phyloP scores from a whole-genome alignment of 2,329 filamentous ascomycete species.

The Ascocoryne sarcoides region DNA sequence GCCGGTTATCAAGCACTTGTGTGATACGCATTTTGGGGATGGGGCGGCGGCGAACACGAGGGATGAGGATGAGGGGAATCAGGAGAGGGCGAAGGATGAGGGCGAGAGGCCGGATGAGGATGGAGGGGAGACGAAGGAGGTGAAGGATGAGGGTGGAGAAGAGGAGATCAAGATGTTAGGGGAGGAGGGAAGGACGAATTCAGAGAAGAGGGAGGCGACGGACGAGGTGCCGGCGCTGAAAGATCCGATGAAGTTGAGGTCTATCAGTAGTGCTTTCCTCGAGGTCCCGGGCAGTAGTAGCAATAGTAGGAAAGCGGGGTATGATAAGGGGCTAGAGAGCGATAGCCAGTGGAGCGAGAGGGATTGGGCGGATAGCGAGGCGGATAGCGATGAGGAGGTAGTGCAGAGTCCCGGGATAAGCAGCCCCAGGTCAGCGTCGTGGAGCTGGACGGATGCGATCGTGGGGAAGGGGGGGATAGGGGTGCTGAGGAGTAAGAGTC shows the following conservation, averaged over 20 bases:
- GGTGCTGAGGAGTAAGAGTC: conserved; percentile 13
- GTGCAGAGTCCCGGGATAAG: conserved; percentile 28
- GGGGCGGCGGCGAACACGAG: conserved; percentile 54
- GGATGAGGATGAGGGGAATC: conserved; percentile 57
- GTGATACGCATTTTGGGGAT: conserved; percentile 88
- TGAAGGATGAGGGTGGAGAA: conserved; percentile 2
- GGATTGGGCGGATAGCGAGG: conserved; percentile 49
- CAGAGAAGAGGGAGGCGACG: conserved; percentile 38
- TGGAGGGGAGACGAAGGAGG: conserved; percentile 55
- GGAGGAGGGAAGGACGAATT: conserved; percentile 34
- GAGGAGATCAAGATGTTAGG: conserved; percentile 18
- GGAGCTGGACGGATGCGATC: conserved; percentile 49
- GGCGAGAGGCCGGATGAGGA: conserved; percentile 47
- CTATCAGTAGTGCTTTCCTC: conserved; percentile 10
- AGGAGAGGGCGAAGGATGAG: conserved; percentile 59
- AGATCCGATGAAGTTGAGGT: conserved; percentile 8
- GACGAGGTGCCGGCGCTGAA: conserved; percentile 28
- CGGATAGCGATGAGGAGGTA: conserved; percentile 33
- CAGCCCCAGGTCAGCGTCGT: conserved; percentile 26
- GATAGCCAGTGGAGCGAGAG: conserved; percentile 51
- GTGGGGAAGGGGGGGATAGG: conserved; percentile 38
- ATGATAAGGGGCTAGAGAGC: background rate
- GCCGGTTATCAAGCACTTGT: conserved; percentile 92
- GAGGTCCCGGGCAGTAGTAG: background rate
- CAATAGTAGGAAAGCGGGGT: conserved; percentile 1